Evolutionary conservation across 106 monocot species (phyloP), one percentile per base, ranked within the genome.

Genomic region (Dioscorea zingiberensis): DNA sequence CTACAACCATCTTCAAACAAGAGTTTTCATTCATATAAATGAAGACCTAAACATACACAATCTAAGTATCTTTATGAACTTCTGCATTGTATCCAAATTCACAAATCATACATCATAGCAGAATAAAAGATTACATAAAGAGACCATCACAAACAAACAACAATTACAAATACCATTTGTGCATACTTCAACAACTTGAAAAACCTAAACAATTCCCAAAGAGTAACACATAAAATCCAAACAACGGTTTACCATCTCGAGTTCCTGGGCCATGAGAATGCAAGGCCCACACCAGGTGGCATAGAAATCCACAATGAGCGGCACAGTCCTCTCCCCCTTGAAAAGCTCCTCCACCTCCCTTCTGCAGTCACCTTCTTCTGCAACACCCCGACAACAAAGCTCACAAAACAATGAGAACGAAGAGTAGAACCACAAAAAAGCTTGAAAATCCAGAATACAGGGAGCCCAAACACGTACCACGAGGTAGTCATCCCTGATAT

Each of bases 251-350:
- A 97, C 95, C 85, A 73, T 86, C 74, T 97, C 95, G 26, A 97
- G 91, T 30, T 91, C 88, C 65, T 91, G 95, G 8, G 91, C 95
- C 95, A 97, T 97, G 15, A 85, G 77, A 64, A 97, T 76, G 65
- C 95, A 97, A 0, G 95, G 95, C 11, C 95, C 95, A 59, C 95
- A 97, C 95, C 95, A 97, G 1, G 95, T 91, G 9, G 95, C 95
- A 26, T 97, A 97, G 77, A 97, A 97, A 62, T 86, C 95, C 21
- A 97, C 65, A 48, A 97, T 59, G 38, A 91, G 56, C 13, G 95
- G 95, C 8, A 97, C 78, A 27, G 59, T 71, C 70, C 91, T 78
- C 49, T 85, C 71, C 32, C 75, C 83, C 68, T 76, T 97, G 60
- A 91, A 65, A 48, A 91, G 6, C 46, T 91, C 81, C 69, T 79